A percentile compares a stretch with the other conserved stretches of the same genome.
phyloP scores from a whole-genome alignment of 805 yeast genomes.

The Candida germanica region DNA sequence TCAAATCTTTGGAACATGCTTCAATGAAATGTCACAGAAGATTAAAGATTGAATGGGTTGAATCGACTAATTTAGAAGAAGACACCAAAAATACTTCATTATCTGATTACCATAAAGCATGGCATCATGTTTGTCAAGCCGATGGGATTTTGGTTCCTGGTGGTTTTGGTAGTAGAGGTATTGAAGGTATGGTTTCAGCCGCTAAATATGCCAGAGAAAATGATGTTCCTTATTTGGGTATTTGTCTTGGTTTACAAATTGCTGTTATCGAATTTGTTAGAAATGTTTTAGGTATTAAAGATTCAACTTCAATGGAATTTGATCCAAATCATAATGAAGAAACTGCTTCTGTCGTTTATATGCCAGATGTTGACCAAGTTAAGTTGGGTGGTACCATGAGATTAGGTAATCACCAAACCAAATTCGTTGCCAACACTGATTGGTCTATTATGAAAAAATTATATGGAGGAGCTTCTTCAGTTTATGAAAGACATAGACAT shows the following conservation, averaged over 20 bases:
- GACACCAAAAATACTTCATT: slow-evolving; percentile 61
- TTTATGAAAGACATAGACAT: slow-evolving; percentile 95
- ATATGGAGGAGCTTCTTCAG: slow-evolving; percentile 67
- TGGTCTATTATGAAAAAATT: slow-evolving; percentile 70
- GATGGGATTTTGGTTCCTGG: slow-evolving; percentile 98
- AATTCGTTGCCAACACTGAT: slow-evolving; percentile 65
- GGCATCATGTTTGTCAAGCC: slow-evolving; percentile 90
- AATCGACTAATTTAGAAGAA: slow-evolving; percentile 84
- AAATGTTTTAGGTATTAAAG: slow-evolving; percentile 63
- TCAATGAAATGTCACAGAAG: slow-evolving; percentile 85
- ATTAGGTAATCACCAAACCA: slow-evolving; percentile 89
- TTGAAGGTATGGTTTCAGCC: slow-evolving; percentile 96
- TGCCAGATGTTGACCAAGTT: slow-evolving; percentile 97
- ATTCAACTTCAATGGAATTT: slow-evolving; percentile 82
- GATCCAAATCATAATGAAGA: slow-evolving; percentile 57
- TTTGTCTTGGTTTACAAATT: slow-evolving; percentile 94
- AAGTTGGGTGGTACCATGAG: slow-evolving; percentile 99
- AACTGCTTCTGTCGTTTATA: slow-evolving; percentile 80
- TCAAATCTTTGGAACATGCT: slow-evolving; percentile 92
- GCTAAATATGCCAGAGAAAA: slow-evolving; percentile 98
- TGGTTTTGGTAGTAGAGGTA: slow-evolving; percentile 96
- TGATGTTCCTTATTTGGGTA: slow-evolving; percentile 91
- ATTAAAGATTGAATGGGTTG: slow-evolving; percentile 93
- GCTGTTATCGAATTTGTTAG: slow-evolving; percentile 94
- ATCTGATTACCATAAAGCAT: slow-evolving; percentile 85